Conservation (phyloP, 2,329 filamentous ascomycete species). For the Elsinoe ampelina region DNA sequence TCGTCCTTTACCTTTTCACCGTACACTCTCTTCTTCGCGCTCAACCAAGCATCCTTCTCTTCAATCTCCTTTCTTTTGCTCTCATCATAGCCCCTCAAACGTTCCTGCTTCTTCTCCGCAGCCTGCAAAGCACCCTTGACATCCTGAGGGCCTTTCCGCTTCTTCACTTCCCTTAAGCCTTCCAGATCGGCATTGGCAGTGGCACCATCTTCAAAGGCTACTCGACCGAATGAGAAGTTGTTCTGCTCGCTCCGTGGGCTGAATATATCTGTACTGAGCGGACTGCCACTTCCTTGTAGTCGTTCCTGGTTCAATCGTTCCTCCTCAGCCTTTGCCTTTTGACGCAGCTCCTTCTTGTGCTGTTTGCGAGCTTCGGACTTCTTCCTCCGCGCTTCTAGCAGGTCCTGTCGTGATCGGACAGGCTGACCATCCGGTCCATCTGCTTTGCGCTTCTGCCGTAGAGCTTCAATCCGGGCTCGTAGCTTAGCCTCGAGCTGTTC, state of each 20-base stretch:
- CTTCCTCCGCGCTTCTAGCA: constrained; percentile 78
- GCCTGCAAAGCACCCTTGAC: constrained; percentile 76
- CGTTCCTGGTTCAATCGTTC: constrained; percentile 48
- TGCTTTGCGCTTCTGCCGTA: constrained; percentile 79
- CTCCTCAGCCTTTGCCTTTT: constrained; percentile 71
- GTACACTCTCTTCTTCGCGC: constrained; percentile 77
- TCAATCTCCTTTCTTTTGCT: constrained; percentile 77
- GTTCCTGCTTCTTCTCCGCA: constrained; percentile 75
- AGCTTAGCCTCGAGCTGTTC: constrained; percentile 69
- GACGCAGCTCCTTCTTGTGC: constrained; percentile 77
- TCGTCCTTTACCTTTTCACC: constrained; percentile 86
- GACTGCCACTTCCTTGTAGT: constrained; percentile 50
- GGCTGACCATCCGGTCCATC: constrained; percentile 73
- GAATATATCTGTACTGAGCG: constrained; percentile 38
- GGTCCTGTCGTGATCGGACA: constrained; percentile 77
- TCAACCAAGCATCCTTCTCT: constrained; percentile 91
- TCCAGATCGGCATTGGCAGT: constrained; percentile 63
- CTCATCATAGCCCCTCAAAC: constrained; percentile 64
- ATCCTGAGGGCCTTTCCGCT: constrained; percentile 76
- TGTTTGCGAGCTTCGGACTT: constrained; percentile 81
- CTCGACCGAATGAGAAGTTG: constrained; percentile 80
- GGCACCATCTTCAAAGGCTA: constrained; percentile 83
- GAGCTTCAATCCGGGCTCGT: constrained; percentile 70
- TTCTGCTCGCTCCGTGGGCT: constrained; percentile 40
- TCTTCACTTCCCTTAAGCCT: constrained; percentile 51